Base-by-base conservation (phyloP, 1,284 basidiomycete genomes). In the Apiotrichum laibachii region DNA sequence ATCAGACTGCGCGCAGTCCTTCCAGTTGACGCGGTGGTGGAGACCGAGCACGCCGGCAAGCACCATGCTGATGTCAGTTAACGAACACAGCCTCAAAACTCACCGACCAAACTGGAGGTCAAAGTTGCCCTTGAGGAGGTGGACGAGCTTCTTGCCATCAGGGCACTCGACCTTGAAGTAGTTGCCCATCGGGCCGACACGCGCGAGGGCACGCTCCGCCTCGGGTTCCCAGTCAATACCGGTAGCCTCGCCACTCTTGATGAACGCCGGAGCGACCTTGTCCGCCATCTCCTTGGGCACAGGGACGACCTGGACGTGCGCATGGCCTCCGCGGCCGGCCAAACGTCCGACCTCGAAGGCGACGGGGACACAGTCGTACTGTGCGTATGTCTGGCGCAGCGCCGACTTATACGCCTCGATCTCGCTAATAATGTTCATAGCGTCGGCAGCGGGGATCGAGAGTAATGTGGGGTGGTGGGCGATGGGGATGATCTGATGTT, bases 131-230 rank as follows among this genome's bases (percentile, higher is more conserved):
- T 86, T 86, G 69, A 96, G 85, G 61, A 92, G 75, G 79, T 95
- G 90, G 33, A 96, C 86, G 80, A 96, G 80, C 76, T 84, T 88
- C 62, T 82, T 81, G n/a, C 92, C 92, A 66, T 88, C 85, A 0
- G 94, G 93, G 52, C 95, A 79, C 69, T 95, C 91, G 5, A 96
- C 88, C 65, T 86, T 85, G 81, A 96, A 95, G 77, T 94, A 95
- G 60, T 88, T 86, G 57, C 85, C 84, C 50, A 79, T 77, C 4
- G 72, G 63, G 4, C 72, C 73, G 44, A 80, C 80, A 67, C 65
- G 76, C 21, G 82, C 80, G 67, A 88, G 73, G 19, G 88, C 88
- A 43, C 80, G 81, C 52, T 88, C 86, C 0, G 86, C 79, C 61
- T 89, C 85, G 13, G 80, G 79, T 60, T 84, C 83, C 73, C 80